Percentiles rank a stretch among this genome's conserved stretches.
Evolutionary conservation across 176 grass and related monocot genomes (phyloP).

Genomic region (Stipa capillata): DNA sequence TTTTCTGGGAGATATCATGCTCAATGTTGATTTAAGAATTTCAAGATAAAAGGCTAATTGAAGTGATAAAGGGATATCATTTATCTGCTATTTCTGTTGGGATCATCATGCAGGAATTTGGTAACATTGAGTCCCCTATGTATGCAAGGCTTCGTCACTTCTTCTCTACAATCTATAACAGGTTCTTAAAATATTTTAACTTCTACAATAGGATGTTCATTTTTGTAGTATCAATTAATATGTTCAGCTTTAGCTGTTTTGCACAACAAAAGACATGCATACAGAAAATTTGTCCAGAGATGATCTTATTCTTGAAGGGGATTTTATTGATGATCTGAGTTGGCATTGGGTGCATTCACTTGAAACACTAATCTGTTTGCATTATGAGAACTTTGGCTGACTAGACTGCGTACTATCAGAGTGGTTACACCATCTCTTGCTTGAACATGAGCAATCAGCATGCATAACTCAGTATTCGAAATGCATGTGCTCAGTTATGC

Average conservation of each 20-base stretch:
- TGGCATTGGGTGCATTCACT: neutral
- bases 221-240: no score
- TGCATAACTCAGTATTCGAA: no score
- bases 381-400: neutral
- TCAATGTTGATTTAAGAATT: neutral
- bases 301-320: no score
- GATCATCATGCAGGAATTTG: slow-evolving; percentile 69
- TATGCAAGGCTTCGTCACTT: slow-evolving; percentile 77
- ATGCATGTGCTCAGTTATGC: neutral
- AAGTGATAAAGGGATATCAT: neutral
- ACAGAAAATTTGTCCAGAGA: neutral
- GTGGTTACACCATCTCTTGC: neutral
- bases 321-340: neutral
- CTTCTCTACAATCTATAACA: slow-evolving; percentile 83
- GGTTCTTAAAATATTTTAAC: slow-evolving; percentile 35
- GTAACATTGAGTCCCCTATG: slow-evolving; percentile 96
- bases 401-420: neutral
- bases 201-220: neutral
- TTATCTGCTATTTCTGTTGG: neutral
- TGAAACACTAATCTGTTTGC: neutral
- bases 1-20: neutral
- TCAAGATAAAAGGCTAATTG: neutral
- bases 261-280: neutral
- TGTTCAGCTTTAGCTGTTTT: neutral
- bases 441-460: neutral